phyloP scores from a whole-genome alignment of 1,139 yeast genomes.

The Entelexis paramagnoliae region DNA sequence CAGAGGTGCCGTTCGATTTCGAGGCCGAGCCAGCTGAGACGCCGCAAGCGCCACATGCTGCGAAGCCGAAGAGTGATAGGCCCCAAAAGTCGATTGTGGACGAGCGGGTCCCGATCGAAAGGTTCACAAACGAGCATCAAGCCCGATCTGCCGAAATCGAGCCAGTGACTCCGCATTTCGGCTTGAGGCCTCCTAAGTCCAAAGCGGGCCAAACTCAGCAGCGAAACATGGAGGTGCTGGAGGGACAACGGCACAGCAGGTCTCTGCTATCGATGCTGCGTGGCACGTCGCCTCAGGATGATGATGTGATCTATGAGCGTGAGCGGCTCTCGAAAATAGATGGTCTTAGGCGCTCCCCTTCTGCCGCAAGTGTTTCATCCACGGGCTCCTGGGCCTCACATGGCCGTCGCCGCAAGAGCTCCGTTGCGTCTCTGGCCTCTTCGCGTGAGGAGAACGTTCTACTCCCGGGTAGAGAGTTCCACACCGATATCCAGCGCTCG shows the following conservation, averaged over 20 bases:
- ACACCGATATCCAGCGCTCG: slow-evolving; percentile 52
- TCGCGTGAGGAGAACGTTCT: background rate
- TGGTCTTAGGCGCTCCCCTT: slow-evolving; percentile 4
- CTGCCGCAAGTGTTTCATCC: background rate
- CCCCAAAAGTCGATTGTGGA: slow-evolving; percentile 16
- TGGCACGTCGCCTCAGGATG: slow-evolving; percentile 11
- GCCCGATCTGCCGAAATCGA: background rate
- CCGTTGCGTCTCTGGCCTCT: slow-evolving; percentile 5
- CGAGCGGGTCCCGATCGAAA: slow-evolving; percentile 8
- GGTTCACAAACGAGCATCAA: background rate
- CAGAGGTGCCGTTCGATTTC: slow-evolving; percentile 24
- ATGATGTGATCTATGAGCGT: slow-evolving; percentile 15
- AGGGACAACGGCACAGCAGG: background rate
- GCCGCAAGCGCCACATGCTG: background rate
- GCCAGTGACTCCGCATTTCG: background rate
- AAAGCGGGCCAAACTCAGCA: background rate
- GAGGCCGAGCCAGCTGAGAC: slow-evolving; percentile 11
- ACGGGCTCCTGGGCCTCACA: background rate
- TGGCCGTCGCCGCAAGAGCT: slow-evolving; percentile 6
- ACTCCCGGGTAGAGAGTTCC: slow-evolving; percentile 43
- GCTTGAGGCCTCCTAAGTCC: background rate
- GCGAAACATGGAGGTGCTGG: background rate
- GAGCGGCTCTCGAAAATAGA: slow-evolving; percentile 4
- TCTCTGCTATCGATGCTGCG: background rate
- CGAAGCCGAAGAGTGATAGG: background rate